Evolutionary conservation across 495 filamentous ascomycete genomes (phyloP).

Genomic region (Penicillium paradoxum): DNA sequence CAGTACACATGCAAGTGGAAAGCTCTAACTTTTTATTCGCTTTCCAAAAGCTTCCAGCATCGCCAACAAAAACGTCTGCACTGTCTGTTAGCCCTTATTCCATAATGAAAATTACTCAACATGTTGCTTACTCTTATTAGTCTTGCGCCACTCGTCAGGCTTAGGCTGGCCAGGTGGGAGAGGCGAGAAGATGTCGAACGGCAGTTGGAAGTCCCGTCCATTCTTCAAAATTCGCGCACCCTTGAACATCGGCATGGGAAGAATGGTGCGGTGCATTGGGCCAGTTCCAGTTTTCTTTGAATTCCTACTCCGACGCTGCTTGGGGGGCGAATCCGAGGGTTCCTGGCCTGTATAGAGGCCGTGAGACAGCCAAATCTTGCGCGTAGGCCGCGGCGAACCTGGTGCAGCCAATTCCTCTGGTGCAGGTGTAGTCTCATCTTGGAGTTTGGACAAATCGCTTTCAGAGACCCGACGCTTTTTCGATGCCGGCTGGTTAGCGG

Average conservation of each 20-base stretch:
- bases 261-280: constrained; percentile 36
- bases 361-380: constrained; percentile 71
- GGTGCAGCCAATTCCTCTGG: constrained; percentile 33
- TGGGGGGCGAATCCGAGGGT: constrained; percentile 56
- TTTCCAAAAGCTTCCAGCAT: constrained; percentile 81
- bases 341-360: constrained; percentile 90
- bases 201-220: constrained; percentile 77
- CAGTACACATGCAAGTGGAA: constrained; percentile 74
- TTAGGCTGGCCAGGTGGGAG: constrained; percentile 81
- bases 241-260: constrained; percentile 67
- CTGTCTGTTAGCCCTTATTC: constrained; percentile 14
- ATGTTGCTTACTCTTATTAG: constrained; percentile 70
- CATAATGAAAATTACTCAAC: not conserved
- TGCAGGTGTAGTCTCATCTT: constrained; percentile 30
- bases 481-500: constrained; percentile 24
- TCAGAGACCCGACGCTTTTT: constrained; percentile 50
- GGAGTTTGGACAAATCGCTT: constrained; percentile 42
- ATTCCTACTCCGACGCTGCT: constrained; percentile 57
- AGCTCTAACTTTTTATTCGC: constrained; percentile 67
- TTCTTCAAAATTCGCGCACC: constrained; percentile 56
- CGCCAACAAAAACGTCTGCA: constrained; percentile 85
- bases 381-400: constrained; percentile 35
- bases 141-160: constrained; percentile 83
- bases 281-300: constrained; percentile 40
- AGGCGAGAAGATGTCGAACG: constrained; percentile 84